These are phyloP conservation scores for Globisporangium paddicum DNA, from an alignment of 352 stramenopile species.

Conservation along the genomic window DNA sequence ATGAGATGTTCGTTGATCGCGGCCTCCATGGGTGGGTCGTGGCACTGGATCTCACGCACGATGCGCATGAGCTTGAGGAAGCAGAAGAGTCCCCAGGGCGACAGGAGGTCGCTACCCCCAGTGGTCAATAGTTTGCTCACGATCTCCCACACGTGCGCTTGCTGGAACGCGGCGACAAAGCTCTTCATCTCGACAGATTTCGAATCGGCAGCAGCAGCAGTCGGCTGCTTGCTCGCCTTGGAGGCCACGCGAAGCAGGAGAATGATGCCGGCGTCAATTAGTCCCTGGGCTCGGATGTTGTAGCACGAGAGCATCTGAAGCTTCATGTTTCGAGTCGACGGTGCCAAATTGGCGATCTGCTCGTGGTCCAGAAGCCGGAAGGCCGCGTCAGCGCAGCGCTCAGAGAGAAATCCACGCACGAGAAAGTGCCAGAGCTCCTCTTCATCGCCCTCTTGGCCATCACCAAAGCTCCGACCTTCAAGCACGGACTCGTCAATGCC, in stretches of 20 bases:
- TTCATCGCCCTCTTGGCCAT: slow-evolving; percentile 8
- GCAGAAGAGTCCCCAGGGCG: slow-evolving; percentile 80
- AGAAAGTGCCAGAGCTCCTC: slow-evolving; percentile 49
- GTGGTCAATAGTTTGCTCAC: slow-evolving; percentile 39
- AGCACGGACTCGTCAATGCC: slow-evolving; percentile 36
- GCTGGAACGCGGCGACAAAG: slow-evolving; percentile 43
- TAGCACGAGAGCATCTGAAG: slow-evolving; percentile 61
- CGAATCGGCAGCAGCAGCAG: background rate
- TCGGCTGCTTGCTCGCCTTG: slow-evolving; percentile 33
- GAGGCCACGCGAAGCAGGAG: slow-evolving; percentile 57
- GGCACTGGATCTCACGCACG: slow-evolving; percentile 62
- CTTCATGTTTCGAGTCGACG: slow-evolving; percentile 15
- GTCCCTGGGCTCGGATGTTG: slow-evolving; percentile 57
- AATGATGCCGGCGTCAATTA: slow-evolving; percentile 61
- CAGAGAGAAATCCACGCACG: slow-evolving; percentile 34
- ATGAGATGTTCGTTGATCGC: slow-evolving; percentile 55
- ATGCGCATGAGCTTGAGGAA: slow-evolving; percentile 78
- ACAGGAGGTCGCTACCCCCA: slow-evolving; percentile 62
- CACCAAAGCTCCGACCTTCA: slow-evolving; percentile 11
- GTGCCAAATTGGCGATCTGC: slow-evolving; percentile 7
- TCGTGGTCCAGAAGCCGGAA: slow-evolving; percentile 46
- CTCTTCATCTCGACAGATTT: slow-evolving; percentile 23
- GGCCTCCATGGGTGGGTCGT: slow-evolving; percentile 32
- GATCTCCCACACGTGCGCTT: slow-evolving; percentile 40
- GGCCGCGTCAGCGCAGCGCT: slow-evolving; percentile 25